Conservation (phyloP, 108 stramenopile genomes). For the Nitzschia palea region DNA sequence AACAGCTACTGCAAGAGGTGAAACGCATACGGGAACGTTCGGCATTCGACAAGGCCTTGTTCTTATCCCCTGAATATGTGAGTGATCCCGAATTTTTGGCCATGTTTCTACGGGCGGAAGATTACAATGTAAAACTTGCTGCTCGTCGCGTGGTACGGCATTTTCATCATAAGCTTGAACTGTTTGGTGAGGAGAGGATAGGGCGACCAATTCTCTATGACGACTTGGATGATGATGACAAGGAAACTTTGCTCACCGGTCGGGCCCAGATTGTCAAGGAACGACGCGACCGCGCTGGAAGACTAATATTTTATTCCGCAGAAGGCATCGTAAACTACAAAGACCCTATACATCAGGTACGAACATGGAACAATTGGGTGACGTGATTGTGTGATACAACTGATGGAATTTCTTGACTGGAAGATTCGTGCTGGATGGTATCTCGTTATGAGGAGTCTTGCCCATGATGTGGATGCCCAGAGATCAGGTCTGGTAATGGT, state of each 20-base stretch:
- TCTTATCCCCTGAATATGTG: constrained; percentile 19
- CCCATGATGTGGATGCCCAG: constrained; percentile 6
- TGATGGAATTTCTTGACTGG: background rate
- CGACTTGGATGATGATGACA: constrained; percentile 21
- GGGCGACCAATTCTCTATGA: constrained; percentile 21
- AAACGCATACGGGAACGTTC: background rate
- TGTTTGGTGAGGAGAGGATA: constrained; percentile 31
- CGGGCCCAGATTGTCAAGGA: background rate
- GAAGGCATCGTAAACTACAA: background rate
- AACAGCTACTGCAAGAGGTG: background rate
- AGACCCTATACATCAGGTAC: background rate
- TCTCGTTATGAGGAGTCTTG: background rate
- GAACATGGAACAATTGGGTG: background rate
- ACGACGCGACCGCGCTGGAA: constrained; percentile 25
- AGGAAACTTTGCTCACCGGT: background rate
- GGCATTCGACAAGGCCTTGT: constrained; percentile 6
- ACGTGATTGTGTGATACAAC: background rate
- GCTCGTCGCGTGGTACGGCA: constrained; percentile 26
- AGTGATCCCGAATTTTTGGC: constrained; percentile 25
- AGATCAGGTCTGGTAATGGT: background rate
- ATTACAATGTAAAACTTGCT: constrained; percentile 26
- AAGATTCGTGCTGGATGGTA: constrained; percentile 1
- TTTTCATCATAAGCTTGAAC: constrained; percentile 41
- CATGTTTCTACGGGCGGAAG: constrained; percentile 37
- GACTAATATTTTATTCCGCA: constrained; percentile 6